These are phyloP conservation scores for Rhynchosporium graminicola DNA, from an alignment of 2,329 filamentous ascomycete genomes.

Conservation along the genomic window DNA sequence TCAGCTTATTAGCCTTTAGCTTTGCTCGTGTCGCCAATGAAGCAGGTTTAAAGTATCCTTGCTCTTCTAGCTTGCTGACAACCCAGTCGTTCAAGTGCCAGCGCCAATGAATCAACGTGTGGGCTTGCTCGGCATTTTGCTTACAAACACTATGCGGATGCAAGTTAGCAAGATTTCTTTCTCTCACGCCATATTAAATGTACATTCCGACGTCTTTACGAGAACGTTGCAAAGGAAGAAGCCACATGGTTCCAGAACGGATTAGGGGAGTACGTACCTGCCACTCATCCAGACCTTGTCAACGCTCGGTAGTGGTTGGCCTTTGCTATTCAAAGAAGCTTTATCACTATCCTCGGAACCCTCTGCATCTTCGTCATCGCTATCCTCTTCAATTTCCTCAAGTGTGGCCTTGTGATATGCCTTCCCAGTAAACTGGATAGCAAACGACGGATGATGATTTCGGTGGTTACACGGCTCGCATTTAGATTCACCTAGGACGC, in stretches of 20 bases:
- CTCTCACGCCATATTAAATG: not conserved
- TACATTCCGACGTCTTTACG: not conserved
- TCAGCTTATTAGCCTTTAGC: conserved; percentile 59
- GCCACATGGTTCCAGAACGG: too few relatives aligned
- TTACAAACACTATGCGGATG: conserved; percentile 50
- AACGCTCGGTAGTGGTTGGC: conserved; percentile 47
- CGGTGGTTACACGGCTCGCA: conserved; percentile 63
- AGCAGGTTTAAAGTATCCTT: conserved; percentile 58
- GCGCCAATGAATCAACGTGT: conserved; percentile 75
- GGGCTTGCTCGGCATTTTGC: conserved; percentile 67
- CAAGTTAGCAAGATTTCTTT: conserved; percentile 24
- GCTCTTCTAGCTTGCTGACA: conserved; percentile 57
- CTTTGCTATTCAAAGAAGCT: conserved; percentile 48
- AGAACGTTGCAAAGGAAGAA: not conserved
- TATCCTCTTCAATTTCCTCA: conserved; percentile 58
- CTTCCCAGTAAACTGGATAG: conserved; percentile 62
- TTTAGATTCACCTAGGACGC: conserved; percentile 45
- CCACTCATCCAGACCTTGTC: conserved; percentile 54
- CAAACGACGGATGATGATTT: conserved; percentile 66
- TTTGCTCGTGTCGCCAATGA: conserved; percentile 62
- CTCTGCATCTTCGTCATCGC: conserved; percentile 43
- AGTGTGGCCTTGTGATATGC: conserved; percentile 68
- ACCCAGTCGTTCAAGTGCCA: conserved; percentile 73
- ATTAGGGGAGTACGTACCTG: conserved; percentile 39
- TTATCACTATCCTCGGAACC: conserved; percentile 35